Percentiles rank a stretch among this genome's conserved stretches.
These are phyloP conservation scores for Pestalotiopsis sp. DNA, from an alignment of 2,329 filamentous ascomycete genomes.

Conservation along the genomic window DNA sequence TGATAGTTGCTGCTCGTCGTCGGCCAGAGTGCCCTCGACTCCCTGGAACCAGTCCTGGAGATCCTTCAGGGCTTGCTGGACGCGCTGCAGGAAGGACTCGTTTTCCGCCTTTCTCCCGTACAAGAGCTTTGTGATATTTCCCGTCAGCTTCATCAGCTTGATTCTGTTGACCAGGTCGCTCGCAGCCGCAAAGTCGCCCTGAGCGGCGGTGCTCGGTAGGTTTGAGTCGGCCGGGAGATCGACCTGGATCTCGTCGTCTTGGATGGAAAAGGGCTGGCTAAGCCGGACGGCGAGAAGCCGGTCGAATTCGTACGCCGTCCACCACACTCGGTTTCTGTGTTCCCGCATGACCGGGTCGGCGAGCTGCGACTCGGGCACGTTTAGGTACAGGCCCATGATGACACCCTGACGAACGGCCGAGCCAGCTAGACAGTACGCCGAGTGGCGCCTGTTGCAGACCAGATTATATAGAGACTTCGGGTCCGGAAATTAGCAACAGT, in stretches of 20 bases:
- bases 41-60: constrained; percentile 37
- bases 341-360: constrained; percentile 38
- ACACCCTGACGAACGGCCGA: constrained; percentile 45
- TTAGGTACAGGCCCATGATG: constrained; percentile 46
- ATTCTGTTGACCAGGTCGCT: constrained; percentile 37
- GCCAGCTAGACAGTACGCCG: constrained; percentile 44
- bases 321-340: constrained; percentile 42
- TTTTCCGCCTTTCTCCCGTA: constrained; percentile 32
- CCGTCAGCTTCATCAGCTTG: constrained; percentile 37
- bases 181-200: constrained; percentile 33
- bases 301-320: constrained; percentile 46
- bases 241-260: constrained; percentile 50
- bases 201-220: constrained; percentile 20
- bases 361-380: constrained; percentile 41
- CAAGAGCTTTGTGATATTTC: constrained; percentile 32
- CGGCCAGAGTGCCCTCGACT: constrained; percentile 32
- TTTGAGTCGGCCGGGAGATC: constrained; percentile 40
- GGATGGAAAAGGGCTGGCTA: constrained; percentile 49
- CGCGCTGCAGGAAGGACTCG: constrained; percentile 27
- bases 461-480: constrained; percentile 47
- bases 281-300: constrained; percentile 52
- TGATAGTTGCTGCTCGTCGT: constrained; percentile 17
- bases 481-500: not conserved
- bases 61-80: constrained; percentile 34
- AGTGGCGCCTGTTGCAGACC: constrained; percentile 45